Evolutionary conservation across 352 stramenopile species (phyloP).

Genomic region (Globisporangium perplexum): DNA sequence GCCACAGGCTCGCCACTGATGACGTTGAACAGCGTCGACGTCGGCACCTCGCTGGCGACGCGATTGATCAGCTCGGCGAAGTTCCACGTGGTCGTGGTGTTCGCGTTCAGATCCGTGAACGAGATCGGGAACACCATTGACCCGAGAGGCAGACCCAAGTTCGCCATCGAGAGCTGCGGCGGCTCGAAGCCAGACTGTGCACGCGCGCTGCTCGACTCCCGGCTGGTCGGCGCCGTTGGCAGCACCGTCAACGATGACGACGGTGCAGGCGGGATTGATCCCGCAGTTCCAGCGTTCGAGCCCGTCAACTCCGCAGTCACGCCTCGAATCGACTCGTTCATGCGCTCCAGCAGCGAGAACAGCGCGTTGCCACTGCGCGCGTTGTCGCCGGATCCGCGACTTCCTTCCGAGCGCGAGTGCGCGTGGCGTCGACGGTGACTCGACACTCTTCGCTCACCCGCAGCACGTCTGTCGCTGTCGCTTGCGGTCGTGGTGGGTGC

Average conservation of each 20-base stretch:
- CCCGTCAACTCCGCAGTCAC: conserved; percentile 2
- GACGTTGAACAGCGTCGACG: conserved; percentile 46
- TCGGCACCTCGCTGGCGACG: conserved; percentile 36
- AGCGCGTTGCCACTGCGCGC: conserved; percentile 4
- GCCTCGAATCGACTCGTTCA: conserved; percentile 20
- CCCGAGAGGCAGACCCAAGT: conserved; percentile 30
- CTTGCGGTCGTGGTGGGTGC: not conserved
- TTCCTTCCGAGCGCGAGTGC: conserved; percentile 2
- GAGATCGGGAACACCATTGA: conserved; percentile 55
- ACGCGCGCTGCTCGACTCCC: not conserved
- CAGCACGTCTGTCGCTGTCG: conserved; percentile 2
- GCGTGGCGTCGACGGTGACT: conserved; percentile 12
- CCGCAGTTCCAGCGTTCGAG: not conserved
- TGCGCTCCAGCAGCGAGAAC: conserved; percentile 16
- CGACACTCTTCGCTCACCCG: conserved; percentile 6
- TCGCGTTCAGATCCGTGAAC: conserved; percentile 29
- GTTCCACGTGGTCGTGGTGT: conserved; percentile 53
- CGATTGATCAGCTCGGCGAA: conserved; percentile 48
- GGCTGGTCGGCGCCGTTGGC: not conserved
- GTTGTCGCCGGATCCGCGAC: not conserved
- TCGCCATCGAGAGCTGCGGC: conserved; percentile 18
- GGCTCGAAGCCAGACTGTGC: conserved; percentile 1
- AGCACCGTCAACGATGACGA: not conserved
- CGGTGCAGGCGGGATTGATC: not conserved
- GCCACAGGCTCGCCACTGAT: conserved; percentile 37